phyloP scores from a whole-genome alignment of 2,329 filamentous ascomycete genomes.

The Verruconis gallopava region DNA sequence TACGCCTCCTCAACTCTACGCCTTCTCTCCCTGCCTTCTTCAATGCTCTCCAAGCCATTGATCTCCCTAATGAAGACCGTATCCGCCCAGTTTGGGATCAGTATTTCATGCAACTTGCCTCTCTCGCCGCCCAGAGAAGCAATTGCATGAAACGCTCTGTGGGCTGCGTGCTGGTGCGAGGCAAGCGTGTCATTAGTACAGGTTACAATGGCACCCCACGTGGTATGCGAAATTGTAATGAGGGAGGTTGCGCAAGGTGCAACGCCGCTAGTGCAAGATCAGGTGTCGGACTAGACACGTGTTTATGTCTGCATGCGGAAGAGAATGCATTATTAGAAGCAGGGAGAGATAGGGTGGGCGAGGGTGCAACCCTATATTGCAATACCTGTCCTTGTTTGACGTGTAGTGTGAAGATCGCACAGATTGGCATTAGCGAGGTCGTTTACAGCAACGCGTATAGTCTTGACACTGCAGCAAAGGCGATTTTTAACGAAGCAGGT shows the following conservation, averaged over 20 bases:
- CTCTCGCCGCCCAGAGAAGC: slow-evolving; percentile 73
- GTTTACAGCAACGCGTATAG: slow-evolving; percentile 90
- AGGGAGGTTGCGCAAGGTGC: slow-evolving; percentile 79
- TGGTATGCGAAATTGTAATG: slow-evolving; percentile 76
- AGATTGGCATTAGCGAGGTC: slow-evolving; percentile 90
- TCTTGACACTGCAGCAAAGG: slow-evolving; percentile 55
- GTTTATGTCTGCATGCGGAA: slow-evolving; percentile 93
- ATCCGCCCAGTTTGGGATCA: slow-evolving; percentile 87
- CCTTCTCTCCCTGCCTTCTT: slow-evolving; percentile 59
- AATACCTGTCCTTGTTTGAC: slow-evolving; percentile 95
- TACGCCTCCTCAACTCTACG: slow-evolving; percentile 79
- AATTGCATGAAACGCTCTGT: slow-evolving; percentile 99
- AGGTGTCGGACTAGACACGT: slow-evolving; percentile 69
- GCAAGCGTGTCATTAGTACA: slow-evolving; percentile 79
- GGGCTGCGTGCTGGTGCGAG: slow-evolving; percentile 80
- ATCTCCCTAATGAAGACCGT: slow-evolving; percentile 65
- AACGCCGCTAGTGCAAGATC: slow-evolving; percentile 56
- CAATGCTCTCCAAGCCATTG: slow-evolving; percentile 56
- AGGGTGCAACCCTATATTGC: slow-evolving; percentile 76
- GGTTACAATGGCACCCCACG: slow-evolving; percentile 97
- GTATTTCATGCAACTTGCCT: slow-evolving; percentile 97
- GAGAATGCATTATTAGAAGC: slow-evolving; percentile 95
- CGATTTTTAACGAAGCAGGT: slow-evolving; percentile 71
- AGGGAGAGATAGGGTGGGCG: slow-evolving; percentile 75
- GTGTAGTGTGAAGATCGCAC: slow-evolving; percentile 96